phyloP scores from a whole-genome alignment of 2,329 filamentous ascomycete genomes.

The Verticillium nonalfalfae region DNA sequence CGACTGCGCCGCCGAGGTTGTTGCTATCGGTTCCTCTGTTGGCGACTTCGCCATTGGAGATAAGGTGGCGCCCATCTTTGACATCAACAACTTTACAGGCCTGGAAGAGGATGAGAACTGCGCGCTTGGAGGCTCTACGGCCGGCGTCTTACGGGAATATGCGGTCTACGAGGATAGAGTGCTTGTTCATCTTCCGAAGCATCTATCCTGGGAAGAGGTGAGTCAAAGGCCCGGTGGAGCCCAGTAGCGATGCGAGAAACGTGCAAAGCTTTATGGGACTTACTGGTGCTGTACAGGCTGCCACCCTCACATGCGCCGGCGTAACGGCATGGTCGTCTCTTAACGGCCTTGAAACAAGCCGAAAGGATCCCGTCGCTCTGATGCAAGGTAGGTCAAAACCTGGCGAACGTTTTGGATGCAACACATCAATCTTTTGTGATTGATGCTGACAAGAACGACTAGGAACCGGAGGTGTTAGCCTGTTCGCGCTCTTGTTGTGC shows the following conservation, averaged over 20 bases:
- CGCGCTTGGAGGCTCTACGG: conserved; percentile 10
- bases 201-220: conserved; percentile 17
- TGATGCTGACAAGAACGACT: neutral
- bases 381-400: conserved; percentile 1
- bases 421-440: no score
- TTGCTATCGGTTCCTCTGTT: conserved; percentile 13
- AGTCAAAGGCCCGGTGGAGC: neutral
- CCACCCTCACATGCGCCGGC: conserved; percentile 14
- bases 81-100: conserved; percentile 4
- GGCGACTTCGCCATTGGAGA: conserved; percentile 15
- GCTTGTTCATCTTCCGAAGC: conserved; percentile 13
- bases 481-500: conserved; percentile 17
- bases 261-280: neutral
- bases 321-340: conserved; percentile 15
- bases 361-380: neutral
- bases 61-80: conserved; percentile 12
- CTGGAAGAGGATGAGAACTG: neutral
- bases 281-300: conserved; percentile 2
- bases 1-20: conserved; percentile 16
- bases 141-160: conserved; percentile 16
- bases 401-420: neutral
- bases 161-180: conserved; percentile 12
- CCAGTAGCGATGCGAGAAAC: no score
- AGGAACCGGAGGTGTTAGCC: conserved; percentile 20
- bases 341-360: neutral